Conservation (phyloP, 75 land plant species). For the Cupressus sempervirens region DNA sequence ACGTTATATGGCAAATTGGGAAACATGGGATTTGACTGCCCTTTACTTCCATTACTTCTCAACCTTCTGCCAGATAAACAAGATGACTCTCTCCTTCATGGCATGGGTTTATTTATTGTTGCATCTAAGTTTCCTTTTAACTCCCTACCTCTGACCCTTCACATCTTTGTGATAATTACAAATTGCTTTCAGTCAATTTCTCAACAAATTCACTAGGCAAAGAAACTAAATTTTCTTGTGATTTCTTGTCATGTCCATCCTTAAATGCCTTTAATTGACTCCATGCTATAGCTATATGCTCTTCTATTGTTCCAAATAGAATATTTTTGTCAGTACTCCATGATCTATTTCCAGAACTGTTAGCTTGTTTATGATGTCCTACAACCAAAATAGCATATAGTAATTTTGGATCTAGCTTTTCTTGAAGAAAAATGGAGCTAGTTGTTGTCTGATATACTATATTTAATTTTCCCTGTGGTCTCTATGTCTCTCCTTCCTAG, state of each 20-base stretch:
- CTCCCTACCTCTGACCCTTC: no score
- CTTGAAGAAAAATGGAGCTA: not conserved
- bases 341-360: not conserved
- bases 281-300: not conserved
- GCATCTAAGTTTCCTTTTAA: no score
- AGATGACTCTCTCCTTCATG: no score
- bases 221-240: not conserved
- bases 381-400: not conserved
- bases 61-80: no score
- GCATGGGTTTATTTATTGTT: no score
- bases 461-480: not conserved
- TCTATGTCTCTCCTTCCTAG: not conserved
- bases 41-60: no score
- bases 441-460: not conserved
- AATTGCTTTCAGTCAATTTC: not conserved
- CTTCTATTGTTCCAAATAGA: not conserved
- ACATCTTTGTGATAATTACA: no score
- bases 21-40: no score
- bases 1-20: no score
- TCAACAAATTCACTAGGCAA: constrained; percentile 8
- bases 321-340: not conserved
- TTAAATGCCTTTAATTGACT: not conserved
- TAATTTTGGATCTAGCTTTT: not conserved
- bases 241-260: not conserved
- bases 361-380: not conserved